Conservation (phyloP, 176 grass and related monocot species). For the Aechmea fasciata region DNA sequence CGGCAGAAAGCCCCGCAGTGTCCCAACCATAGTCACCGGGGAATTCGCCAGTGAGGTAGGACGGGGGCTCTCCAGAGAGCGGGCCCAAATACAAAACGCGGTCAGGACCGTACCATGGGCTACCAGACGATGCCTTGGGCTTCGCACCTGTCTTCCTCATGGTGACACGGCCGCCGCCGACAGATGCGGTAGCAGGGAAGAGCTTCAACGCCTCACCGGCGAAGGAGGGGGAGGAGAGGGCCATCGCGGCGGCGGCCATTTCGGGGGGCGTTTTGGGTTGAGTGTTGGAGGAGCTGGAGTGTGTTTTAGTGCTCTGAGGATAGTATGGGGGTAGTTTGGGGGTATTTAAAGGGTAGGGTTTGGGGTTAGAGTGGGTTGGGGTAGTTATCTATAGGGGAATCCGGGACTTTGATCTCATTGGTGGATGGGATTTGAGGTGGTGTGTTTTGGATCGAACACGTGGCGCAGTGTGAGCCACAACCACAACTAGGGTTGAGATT, state of each 20-base stretch:
- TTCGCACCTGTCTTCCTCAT: constrained; percentile 50
- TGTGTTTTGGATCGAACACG: constrained; percentile 8
- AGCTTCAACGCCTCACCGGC: constrained; percentile 37
- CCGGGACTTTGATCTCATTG: constrained; percentile 25
- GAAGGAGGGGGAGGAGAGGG: constrained; percentile 43
- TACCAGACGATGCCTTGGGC: constrained; percentile 42
- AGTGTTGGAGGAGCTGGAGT: background rate
- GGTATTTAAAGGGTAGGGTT: background rate
- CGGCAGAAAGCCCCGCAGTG: constrained; percentile 82
- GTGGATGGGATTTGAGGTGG: background rate
- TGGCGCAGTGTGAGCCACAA: background rate
- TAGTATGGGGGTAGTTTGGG: constrained; percentile 11
- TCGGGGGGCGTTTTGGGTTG: background rate
- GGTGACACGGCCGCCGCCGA: constrained; percentile 40
- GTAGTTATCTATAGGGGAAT: no score
- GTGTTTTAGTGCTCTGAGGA: constrained; percentile 2
- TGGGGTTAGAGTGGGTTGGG: background rate
- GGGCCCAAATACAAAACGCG: constrained; percentile 90
- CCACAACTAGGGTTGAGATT: no score
- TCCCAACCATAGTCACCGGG: constrained; percentile 96
- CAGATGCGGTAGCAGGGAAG: constrained; percentile 5
- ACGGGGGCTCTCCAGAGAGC: constrained; percentile 83
- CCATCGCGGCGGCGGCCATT: constrained; percentile 38
- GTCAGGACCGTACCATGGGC: constrained; percentile 85
- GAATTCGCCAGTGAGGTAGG: constrained; percentile 85